A percentile compares a stretch with the other conserved stretches of the same genome.
Evolutionary conservation across 2,329 filamentous ascomycete species (phyloP).

Genomic region (Dactylellina haptotyla): DNA sequence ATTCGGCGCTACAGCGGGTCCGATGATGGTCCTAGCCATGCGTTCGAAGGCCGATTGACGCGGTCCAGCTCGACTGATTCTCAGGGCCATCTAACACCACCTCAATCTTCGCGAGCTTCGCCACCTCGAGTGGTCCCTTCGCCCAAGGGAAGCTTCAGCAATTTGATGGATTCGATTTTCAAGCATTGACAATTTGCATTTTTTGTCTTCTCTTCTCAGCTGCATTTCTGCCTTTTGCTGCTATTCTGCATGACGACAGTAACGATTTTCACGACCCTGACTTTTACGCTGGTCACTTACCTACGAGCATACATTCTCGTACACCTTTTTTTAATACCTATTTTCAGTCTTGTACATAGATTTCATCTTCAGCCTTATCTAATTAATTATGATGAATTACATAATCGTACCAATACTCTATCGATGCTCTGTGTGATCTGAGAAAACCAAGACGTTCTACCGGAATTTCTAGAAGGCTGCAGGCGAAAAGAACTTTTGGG

Average conservation of each 20-base stretch:
- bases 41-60: constrained; percentile 26
- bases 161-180: constrained; percentile 35
- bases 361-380: constrained; percentile 7
- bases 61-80: constrained; percentile 33
- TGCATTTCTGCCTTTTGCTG: background rate
- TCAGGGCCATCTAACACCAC: constrained; percentile 39
- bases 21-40: constrained; percentile 21
- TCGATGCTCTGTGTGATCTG: background rate
- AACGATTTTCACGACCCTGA: constrained; percentile 21
- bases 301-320: background rate
- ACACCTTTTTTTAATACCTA: constrained; percentile 15
- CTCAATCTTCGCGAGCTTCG: constrained; percentile 31
- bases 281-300: background rate
- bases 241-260: background rate
- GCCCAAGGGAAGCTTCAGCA: constrained; percentile 40
- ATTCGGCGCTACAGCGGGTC: constrained; percentile 23
- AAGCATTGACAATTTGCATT: background rate
- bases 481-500: constrained; percentile 15
- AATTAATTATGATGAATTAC: background rate
- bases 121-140: constrained; percentile 15
- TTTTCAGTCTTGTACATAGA: constrained; percentile 27
- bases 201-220: background rate
- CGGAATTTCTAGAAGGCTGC: constrained; percentile 30
- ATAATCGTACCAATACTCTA: constrained; percentile 8
- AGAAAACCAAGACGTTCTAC: background rate